A percentile compares a stretch with the other conserved stretches of the same genome.
Conservation (phyloP, 2,329 filamentous ascomycete species). For the Onygenales sp. region DNA sequence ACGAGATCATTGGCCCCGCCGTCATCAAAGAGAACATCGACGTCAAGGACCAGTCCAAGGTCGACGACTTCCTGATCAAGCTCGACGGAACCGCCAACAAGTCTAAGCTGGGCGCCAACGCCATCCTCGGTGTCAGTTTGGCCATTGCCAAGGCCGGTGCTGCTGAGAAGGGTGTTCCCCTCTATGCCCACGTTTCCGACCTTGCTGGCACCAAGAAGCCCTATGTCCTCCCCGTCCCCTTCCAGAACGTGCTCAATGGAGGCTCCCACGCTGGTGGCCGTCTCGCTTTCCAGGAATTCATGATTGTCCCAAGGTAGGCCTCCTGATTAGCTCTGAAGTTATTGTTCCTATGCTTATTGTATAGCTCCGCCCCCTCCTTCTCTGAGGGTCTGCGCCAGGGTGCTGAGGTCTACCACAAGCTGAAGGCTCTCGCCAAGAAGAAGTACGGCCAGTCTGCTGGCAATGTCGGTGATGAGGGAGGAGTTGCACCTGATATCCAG, state of each 20-base stretch:
- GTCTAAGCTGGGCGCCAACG: slow-evolving; percentile 79
- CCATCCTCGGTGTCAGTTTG: slow-evolving; percentile 76
- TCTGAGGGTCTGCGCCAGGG: slow-evolving; percentile 93
- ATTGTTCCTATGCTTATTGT: slow-evolving; percentile 10
- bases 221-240: slow-evolving; percentile 80
- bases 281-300: slow-evolving; percentile 92
- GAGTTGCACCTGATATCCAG: slow-evolving; percentile 98
- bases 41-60: slow-evolving; percentile 74
- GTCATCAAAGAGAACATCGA: slow-evolving; percentile 75
- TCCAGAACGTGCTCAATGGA: slow-evolving; percentile 90
- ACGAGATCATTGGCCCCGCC: slow-evolving; percentile 67
- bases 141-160: slow-evolving; percentile 82
- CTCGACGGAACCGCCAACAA: slow-evolving; percentile 82
- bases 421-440: slow-evolving; percentile 97
- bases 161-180: slow-evolving; percentile 77
- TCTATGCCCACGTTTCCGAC: slow-evolving; percentile 81
- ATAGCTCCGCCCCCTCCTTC: slow-evolving; percentile 75
- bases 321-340: slow-evolving; percentile 3
- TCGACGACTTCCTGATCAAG: slow-evolving; percentile 76
- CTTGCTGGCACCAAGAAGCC: slow-evolving; percentile 85
- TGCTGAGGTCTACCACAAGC: slow-evolving; percentile 94
- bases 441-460: slow-evolving; percentile 98
- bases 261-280: slow-evolving; percentile 96
- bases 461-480: slow-evolving; percentile 98
- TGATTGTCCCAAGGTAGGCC: slow-evolving; percentile 74